Conservation (phyloP, 1,284 basidiomycete genomes). For the Ganoderma lucidum region DNA sequence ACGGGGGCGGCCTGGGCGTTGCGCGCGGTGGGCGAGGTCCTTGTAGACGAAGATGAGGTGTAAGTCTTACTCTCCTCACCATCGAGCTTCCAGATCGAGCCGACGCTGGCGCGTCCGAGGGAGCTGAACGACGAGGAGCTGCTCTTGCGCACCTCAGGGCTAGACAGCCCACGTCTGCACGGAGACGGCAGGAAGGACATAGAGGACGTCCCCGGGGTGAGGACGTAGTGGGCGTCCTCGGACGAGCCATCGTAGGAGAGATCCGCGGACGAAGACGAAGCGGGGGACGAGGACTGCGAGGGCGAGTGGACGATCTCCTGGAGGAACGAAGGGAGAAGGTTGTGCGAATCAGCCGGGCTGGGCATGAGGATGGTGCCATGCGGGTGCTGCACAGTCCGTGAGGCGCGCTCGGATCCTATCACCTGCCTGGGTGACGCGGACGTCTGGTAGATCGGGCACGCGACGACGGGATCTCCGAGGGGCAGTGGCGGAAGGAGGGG, state of each 20-base stretch:
- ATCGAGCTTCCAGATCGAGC: constrained; percentile 67
- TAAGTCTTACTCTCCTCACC: constrained; percentile 66
- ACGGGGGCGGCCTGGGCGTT: constrained; percentile 7
- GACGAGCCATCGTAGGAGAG: constrained; percentile 68
- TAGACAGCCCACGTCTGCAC: not conserved
- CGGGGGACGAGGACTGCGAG: constrained; percentile 60
- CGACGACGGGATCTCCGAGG: constrained; percentile 35
- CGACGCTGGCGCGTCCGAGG: constrained; percentile 14
- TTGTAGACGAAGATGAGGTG: constrained; percentile 15
- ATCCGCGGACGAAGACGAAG: constrained; percentile 67
- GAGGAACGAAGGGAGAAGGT: constrained; percentile 74
- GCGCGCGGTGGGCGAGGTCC: constrained; percentile 16
- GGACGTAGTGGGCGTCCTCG: constrained; percentile 50
- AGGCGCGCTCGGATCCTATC: constrained; percentile 23
- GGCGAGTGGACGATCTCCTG: constrained; percentile 76
- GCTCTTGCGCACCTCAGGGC: constrained; percentile 7
- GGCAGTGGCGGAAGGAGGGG: constrained; percentile 26
- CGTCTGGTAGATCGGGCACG: constrained; percentile 73
- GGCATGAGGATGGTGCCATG: constrained; percentile 28
- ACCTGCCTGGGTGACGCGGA: constrained; percentile 47
- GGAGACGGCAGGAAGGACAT: constrained; percentile 12
- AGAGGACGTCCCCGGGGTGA: constrained; percentile 18
- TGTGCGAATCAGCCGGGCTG: constrained; percentile 33
- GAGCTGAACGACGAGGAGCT: constrained; percentile 21
- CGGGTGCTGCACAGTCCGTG: constrained; percentile 21